Evolutionary conservation across 139 green algal genomes (phyloP).

Genomic region (Bryopsis sp.): DNA sequence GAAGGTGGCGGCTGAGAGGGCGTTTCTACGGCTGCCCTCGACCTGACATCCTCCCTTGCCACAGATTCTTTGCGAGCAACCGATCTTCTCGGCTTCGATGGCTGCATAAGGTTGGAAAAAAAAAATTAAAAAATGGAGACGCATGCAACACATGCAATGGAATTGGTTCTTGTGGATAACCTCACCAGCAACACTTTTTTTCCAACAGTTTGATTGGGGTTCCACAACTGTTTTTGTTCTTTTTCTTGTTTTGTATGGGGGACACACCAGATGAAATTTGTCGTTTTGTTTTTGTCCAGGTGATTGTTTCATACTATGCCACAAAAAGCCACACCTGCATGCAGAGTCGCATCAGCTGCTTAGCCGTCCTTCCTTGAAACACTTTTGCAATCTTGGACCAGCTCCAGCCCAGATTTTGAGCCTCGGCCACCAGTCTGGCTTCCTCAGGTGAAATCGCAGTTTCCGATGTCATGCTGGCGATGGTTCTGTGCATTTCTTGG

Average conservation of each 20-base stretch:
- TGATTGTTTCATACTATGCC: background rate
- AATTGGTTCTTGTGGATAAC: background rate
- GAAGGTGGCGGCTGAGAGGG: too few relatives aligned
- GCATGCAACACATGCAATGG: background rate
- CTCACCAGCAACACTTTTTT: background rate
- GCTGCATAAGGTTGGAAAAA: too few relatives aligned
- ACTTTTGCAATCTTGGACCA: slow-evolving; percentile 13
- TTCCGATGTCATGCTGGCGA: slow-evolving; percentile 14
- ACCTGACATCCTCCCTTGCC: too few relatives aligned
- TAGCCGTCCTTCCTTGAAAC: background rate
- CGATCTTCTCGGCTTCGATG: too few relatives aligned
- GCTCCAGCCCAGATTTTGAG: background rate
- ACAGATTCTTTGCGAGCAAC: too few relatives aligned
- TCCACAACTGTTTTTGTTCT: background rate
- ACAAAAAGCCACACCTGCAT: background rate
- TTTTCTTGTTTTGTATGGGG: too few relatives aligned
- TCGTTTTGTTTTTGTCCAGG: background rate
- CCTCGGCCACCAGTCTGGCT: background rate
- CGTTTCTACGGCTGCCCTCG: too few relatives aligned
- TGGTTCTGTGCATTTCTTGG: too few relatives aligned
- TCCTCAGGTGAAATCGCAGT: slow-evolving; percentile 6
- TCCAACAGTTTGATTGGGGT: background rate
- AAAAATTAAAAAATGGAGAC: too few relatives aligned
- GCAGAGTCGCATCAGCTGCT: background rate
- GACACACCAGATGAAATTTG: background rate